phyloP scores from a whole-genome alignment of 1,139 yeast species.

The Yamadazyma pseudoaaseri region DNA sequence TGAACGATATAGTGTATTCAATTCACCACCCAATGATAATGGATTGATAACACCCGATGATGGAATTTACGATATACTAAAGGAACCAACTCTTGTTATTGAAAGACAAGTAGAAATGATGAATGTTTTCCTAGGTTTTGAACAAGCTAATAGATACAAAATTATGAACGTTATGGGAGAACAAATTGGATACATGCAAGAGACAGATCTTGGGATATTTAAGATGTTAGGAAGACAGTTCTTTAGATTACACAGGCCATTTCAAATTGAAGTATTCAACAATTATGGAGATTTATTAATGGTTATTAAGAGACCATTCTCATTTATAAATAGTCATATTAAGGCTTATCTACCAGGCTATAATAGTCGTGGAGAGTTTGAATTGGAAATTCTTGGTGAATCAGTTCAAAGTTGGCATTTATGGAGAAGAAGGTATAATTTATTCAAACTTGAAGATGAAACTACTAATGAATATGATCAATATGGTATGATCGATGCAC shows the following conservation, averaged over 20 bases:
- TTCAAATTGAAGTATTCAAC: slow-evolving; percentile 78
- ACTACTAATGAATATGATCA: slow-evolving; percentile 53
- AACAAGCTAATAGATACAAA: slow-evolving; percentile 81
- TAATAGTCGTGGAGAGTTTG: slow-evolving; percentile 32
- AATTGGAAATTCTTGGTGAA: slow-evolving; percentile 70
- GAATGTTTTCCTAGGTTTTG: slow-evolving; percentile 85
- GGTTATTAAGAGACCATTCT: slow-evolving; percentile 77
- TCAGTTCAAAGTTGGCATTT: slow-evolving; percentile 91
- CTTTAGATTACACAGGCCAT: slow-evolving; percentile 81
- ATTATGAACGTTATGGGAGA: slow-evolving; percentile 74
- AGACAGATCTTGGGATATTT: slow-evolving; percentile 69
- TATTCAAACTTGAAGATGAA: slow-evolving; percentile 58
- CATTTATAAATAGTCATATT: slow-evolving; percentile 85
- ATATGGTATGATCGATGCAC: slow-evolving; percentile 85
- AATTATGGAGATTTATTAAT: slow-evolving; percentile 64
- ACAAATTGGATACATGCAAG: slow-evolving; percentile 77
- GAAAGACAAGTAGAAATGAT: slow-evolving; percentile 86
- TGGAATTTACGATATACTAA: slow-evolving; percentile 54
- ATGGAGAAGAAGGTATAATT: slow-evolving; percentile 85
- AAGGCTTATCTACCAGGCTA: slow-evolving; percentile 64
- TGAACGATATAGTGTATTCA: slow-evolving; percentile 28
- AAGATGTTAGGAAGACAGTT: slow-evolving; percentile 78
- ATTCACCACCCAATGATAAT: slow-evolving; percentile 39
- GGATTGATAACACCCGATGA: slow-evolving; percentile 54
- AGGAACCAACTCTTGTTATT: slow-evolving; percentile 80